Conservation (phyloP, 352 stramenopile species). For the Pythium guiyangense region DNA sequence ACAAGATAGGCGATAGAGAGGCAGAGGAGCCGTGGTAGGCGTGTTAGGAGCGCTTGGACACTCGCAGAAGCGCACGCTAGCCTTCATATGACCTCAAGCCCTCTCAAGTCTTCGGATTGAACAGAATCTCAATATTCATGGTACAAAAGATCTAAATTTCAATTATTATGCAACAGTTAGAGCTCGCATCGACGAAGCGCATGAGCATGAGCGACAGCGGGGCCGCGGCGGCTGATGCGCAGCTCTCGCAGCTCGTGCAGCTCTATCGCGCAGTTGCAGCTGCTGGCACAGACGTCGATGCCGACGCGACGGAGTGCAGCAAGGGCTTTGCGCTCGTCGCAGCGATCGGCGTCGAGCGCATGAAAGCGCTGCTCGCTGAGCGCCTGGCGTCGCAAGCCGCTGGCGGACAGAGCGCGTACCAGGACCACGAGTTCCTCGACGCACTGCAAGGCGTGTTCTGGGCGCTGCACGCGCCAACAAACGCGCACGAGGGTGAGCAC, state of each 20-base stretch:
- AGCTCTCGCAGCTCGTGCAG: conserved; percentile 23
- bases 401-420: conserved; percentile 27
- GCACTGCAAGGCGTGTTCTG: conserved; percentile 36
- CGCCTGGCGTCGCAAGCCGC: conserved; percentile 16
- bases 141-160: too few relatives aligned
- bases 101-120: too few relatives aligned
- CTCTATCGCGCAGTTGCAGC: conserved; percentile 16
- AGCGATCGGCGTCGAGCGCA: conserved; percentile 18
- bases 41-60: too few relatives aligned
- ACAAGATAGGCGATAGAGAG: not conserved
- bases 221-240: too few relatives aligned
- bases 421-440: conserved; percentile 22
- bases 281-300: conserved; percentile 1
- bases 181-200: not conserved
- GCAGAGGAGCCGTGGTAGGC: too few relatives aligned
- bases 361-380: conserved; percentile 18
- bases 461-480: conserved; percentile 18
- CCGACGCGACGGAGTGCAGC: not conserved
- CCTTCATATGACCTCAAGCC: too few relatives aligned
- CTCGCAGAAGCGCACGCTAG: too few relatives aligned
- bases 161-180: too few relatives aligned
- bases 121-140: too few relatives aligned
- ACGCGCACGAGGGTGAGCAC: conserved; percentile 16
- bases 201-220: not conserved
- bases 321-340: conserved; percentile 14